phyloP scores from a whole-genome alignment of 305 asterid species.

The Euphrasia arctica region DNA sequence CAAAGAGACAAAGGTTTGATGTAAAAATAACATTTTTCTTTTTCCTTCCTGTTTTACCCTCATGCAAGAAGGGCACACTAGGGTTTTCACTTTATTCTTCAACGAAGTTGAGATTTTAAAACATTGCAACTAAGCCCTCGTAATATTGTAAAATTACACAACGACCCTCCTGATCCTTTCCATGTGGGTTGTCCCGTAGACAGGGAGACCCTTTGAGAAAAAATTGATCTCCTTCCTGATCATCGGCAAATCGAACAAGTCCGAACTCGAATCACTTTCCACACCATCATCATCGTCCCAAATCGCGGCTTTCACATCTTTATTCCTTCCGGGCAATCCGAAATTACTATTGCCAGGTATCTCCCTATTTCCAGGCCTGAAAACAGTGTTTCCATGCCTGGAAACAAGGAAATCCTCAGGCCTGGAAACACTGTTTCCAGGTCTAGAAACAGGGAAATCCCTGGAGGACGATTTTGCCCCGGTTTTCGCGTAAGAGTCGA shows the following conservation, averaged over 20 bases:
- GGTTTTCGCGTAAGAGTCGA: not conserved
- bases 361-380: slow-evolving; percentile 12
- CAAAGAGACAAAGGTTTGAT: slow-evolving; percentile 17
- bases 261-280: slow-evolving; percentile 88
- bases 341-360: not conserved
- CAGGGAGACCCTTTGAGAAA: slow-evolving; percentile 68
- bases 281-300: slow-evolving; percentile 45
- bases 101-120: too few species aligned
- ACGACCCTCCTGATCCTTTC: slow-evolving; percentile 51
- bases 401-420: not conserved
- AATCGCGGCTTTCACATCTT: slow-evolving; percentile 19
- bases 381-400: not conserved
- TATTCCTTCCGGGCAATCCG: not conserved
- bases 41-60: too few species aligned
- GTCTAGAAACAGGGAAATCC: not conserved
- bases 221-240: slow-evolving; percentile 49
- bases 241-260: slow-evolving; percentile 78
- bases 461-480: slow-evolving; percentile 26
- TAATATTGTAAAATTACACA: not conserved
- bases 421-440: too few species aligned
- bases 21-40: slow-evolving; percentile 16
- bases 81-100: too few species aligned
- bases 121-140: slow-evolving; percentile 1
- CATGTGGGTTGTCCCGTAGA: slow-evolving; percentile 68
- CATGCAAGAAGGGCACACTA: too few species aligned